phyloP scores from a whole-genome alignment of 1,139 yeast genomes.

The Arxiozyma bovina region DNA sequence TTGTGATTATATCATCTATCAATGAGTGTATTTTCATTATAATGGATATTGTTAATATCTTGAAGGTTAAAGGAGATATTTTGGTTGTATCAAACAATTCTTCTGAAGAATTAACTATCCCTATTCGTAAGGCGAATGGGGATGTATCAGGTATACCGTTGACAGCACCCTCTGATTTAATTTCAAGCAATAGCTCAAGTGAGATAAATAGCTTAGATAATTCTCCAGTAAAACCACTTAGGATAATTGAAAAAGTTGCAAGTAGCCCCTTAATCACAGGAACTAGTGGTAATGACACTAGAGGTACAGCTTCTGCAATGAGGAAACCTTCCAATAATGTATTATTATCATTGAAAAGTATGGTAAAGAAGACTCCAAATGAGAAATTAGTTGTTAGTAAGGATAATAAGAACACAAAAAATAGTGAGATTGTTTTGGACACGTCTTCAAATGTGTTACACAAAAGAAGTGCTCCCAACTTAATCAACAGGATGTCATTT shows the following conservation, averaged over 20 bases:
- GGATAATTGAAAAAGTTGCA: slow-evolving; percentile 28
- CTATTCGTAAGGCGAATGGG: not conserved
- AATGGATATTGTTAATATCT: slow-evolving; percentile 54
- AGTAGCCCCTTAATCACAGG: slow-evolving; percentile 10
- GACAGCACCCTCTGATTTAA: not conserved
- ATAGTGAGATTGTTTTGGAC: not conserved
- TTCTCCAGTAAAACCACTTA: slow-evolving; percentile 33
- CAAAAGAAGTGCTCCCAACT: not conserved
- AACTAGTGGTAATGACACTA: slow-evolving; percentile 8
- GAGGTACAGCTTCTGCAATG: slow-evolving; percentile 5
- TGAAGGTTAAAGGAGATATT: slow-evolving; percentile 36
- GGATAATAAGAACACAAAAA: not conserved
- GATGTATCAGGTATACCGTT: not conserved
- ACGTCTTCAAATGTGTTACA: not conserved
- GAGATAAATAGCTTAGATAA: slow-evolving; percentile 11
- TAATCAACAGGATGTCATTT: not conserved
- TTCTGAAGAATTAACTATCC: too few relatives aligned
- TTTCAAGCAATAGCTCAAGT: not conserved
- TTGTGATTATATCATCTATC: slow-evolving; percentile 67
- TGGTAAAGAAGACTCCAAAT: slow-evolving; percentile 5
- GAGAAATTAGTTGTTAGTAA: slow-evolving; percentile 12
- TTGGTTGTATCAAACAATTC: not conserved
- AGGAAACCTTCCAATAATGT: slow-evolving; percentile 29
- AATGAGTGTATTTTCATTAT: slow-evolving; percentile 67
- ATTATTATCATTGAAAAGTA: slow-evolving; percentile 18